Base-by-base conservation (phyloP, 345 rosid genomes). In the Camelina sativa region DNA sequence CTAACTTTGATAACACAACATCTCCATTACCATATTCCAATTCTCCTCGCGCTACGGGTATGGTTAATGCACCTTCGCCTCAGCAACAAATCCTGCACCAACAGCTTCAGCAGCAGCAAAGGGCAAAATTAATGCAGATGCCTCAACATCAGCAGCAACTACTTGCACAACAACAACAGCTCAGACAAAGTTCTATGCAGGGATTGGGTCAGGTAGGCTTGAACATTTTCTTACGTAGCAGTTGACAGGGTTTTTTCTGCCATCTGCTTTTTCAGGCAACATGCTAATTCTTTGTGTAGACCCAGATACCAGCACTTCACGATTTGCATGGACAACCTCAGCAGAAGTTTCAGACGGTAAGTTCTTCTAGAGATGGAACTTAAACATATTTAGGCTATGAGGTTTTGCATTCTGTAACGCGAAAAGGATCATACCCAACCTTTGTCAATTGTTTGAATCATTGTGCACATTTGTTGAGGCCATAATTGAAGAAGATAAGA, bases 11-110 rank as follows among this genome's bases (percentile, higher is more conserved):
- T 53, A 86, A 83, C 84, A 83, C 92, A 57, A 82, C 89, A 76
- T 95, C 99, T 66, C 99, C 99, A 4, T 76, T 95, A 64, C 90
- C 79, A 62, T 92, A 92, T 83, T 86, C 96, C 65, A 92, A 90
- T 80, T 95, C 99, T 71, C 99, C 97, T 71, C 88, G 91, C 76
- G 90, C 97, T 41, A 85, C 88, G 62, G 70, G 92, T 38, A 86
- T 95, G 83, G 87, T 87, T 85, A 95, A 87, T 65, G 82, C 84
- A 12, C 91, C 96, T 55, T 95, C 97, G 70, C 97, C 99, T 71
- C 97, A 90, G 78, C 97, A 86, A 44, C 96, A 81, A 65, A 95
- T 96, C 72, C 96, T 88, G 77, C 97, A 86, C 35, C 96, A 82
- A 66, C 93, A 86, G 56, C 88, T 81, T 44, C 90, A 86, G 22